Evolutionary conservation across 352 stramenopile species (phyloP).

Genomic region (Pythium guiyangense): DNA sequence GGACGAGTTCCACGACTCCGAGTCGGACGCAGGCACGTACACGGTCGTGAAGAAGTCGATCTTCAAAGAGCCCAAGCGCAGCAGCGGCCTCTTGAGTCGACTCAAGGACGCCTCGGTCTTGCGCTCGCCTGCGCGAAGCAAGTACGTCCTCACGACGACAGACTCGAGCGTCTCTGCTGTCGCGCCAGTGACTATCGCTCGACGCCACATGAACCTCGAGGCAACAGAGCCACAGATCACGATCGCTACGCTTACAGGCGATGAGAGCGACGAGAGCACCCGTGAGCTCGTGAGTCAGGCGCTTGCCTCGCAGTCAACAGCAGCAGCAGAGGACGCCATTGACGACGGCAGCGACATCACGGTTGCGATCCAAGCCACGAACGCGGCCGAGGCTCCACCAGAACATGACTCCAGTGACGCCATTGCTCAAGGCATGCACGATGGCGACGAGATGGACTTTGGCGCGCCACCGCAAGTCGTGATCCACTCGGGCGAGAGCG

Average conservation of each 20-base stretch:
- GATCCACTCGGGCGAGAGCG: constrained; percentile 69
- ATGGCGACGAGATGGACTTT: constrained; percentile 20
- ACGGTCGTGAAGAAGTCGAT: constrained; percentile 65
- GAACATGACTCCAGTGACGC: background rate
- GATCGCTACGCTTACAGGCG: background rate
- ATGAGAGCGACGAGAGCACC: background rate
- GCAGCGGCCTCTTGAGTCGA: constrained; percentile 25
- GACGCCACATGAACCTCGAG: background rate
- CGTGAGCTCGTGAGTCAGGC: background rate
- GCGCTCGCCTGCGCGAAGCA: constrained; percentile 17
- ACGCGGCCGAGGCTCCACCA: background rate
- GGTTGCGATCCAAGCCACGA: constrained; percentile 30
- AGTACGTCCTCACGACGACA: constrained; percentile 16
- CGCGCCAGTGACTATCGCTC: background rate
- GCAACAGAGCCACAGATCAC: constrained; percentile 8
- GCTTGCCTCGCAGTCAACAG: background rate
- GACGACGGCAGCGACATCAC: constrained; percentile 42
- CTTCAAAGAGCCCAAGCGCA: constrained; percentile 35
- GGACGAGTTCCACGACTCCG: constrained; percentile 19
- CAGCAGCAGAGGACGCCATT: constrained; percentile 2
- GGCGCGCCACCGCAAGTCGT: constrained; percentile 46
- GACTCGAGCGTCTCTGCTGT: constrained; percentile 1
- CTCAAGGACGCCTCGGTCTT: constrained; percentile 23
- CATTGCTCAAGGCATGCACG: background rate
- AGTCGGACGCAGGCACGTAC: constrained; percentile 17